Conservation (phyloP, 257 asterid species). For the Solanum ossicruentum region DNA sequence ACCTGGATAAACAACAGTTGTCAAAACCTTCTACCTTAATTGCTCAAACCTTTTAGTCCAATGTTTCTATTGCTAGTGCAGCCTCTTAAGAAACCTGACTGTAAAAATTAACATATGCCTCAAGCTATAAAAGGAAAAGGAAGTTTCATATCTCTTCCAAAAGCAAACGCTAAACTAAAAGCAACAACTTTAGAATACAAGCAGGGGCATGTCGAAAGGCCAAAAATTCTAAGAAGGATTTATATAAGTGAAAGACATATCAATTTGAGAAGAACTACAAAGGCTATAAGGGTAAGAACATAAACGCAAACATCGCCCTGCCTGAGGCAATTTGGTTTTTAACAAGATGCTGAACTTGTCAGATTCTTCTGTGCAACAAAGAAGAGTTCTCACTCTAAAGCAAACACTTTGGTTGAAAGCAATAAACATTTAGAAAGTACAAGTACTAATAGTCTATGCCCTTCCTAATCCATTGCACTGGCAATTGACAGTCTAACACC, state of each 20-base stretch:
- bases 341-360: conserved; percentile 27
- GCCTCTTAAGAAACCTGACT: conserved; percentile 4
- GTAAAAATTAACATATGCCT: background rate
- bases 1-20: conserved; percentile 6
- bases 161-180: conserved; percentile 20
- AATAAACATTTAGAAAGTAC: conserved; percentile 14
- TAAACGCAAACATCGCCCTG: too few species aligned
- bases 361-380: conserved; percentile 18
- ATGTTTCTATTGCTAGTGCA: conserved; percentile 6
- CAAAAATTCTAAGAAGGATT: too few species aligned
- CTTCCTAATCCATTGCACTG: background rate
- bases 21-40: conserved; percentile 1
- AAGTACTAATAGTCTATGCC: background rate
- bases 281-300: too few species aligned
- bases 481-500: background rate
- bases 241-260: conserved; percentile 39
- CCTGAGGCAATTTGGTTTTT: background rate
- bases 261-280: conserved; percentile 35
- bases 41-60: conserved; percentile 15
- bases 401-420: conserved; percentile 7
- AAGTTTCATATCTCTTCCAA: conserved; percentile 14
- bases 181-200: conserved; percentile 3
- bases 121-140: background rate
- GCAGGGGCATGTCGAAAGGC: too few species aligned
- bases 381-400: conserved; percentile 30